A percentile compares a stretch with the other conserved stretches of the same genome.
phyloP scores from a whole-genome alignment of 768 basidiomycete species.

The Lactarius trivialis region DNA sequence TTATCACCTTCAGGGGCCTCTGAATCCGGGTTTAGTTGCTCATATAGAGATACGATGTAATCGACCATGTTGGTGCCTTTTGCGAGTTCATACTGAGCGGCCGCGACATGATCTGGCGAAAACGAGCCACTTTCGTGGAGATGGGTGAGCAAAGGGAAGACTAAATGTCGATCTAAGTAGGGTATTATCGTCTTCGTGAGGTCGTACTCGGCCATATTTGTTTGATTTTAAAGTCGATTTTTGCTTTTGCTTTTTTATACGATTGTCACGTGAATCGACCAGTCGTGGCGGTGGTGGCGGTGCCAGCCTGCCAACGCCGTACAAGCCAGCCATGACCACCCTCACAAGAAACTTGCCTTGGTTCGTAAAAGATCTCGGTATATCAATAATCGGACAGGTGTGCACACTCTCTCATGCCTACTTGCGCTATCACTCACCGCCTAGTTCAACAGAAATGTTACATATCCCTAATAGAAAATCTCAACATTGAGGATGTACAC shows the following conservation, averaged over 20 bases:
- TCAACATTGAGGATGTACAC: slow-evolving; percentile 65
- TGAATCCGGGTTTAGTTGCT: slow-evolving; percentile 69
- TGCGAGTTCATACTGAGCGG: slow-evolving; percentile 95
- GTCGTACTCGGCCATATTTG: slow-evolving; percentile 83
- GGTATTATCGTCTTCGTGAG: slow-evolving; percentile 87
- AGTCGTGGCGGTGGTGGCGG: not conserved
- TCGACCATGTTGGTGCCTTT: slow-evolving; percentile 99
- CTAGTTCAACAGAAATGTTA: slow-evolving; percentile 72
- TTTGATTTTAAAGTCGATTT: not conserved
- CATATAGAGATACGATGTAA: slow-evolving; percentile 76
- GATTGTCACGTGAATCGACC: not conserved
- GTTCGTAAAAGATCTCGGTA: slow-evolving; percentile 75
- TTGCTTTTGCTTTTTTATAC: not conserved
- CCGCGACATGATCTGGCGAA: slow-evolving; percentile 68
- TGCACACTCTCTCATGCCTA: slow-evolving; percentile 18
- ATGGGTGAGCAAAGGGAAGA: slow-evolving; percentile 87
- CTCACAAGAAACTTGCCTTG: slow-evolving; percentile 83
- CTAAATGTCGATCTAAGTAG: slow-evolving; percentile 90
- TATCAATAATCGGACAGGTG: slow-evolving; percentile 77
- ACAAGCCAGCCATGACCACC: slow-evolving; percentile 46
- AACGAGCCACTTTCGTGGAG: slow-evolving; percentile 72
- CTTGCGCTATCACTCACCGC: slow-evolving; percentile 4
- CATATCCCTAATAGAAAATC: slow-evolving; percentile 77
- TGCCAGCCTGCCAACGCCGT: not conserved
- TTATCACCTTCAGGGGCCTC: slow-evolving; percentile 60